Base-by-base conservation (phyloP, 2,329 filamentous ascomycete genomes). In the Trichoderma koningiopsis region DNA sequence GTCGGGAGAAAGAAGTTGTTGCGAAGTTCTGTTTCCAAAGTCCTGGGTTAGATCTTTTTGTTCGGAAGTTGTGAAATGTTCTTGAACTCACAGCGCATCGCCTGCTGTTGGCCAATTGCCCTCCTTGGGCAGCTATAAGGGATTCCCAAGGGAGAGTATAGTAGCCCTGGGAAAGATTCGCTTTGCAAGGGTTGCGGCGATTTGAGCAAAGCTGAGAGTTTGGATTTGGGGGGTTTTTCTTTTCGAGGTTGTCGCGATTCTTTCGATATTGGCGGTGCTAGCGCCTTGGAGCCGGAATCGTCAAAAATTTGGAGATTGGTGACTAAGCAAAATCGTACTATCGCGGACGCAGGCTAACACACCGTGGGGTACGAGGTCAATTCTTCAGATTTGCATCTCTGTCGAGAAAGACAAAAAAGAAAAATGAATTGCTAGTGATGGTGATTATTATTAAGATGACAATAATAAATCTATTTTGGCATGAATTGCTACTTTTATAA, bases 221-320 rank as follows among this genome's bases (percentile, higher is more conserved):
- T 29, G 3, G 11, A 47, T 11, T 11, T 3, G 19, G 14, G 60
- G 61, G 40, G 22, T 16, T 35, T 58, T 33, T 24, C 19, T 40
- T 16, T 55, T 40, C 16, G 68, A 66, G 40, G 37, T 62, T 68
- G 33, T 61, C 64, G 64, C 49, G 64, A 58, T 62, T 66, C 37
- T 56, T 49, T 57, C 62, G 53, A 57, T 27, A 57, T 57, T 57
- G 49, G 27, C 31, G 63, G n/a, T 60, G 56, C 29, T 55, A 33
- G 62, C 19, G n/a, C 22, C 56, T 56, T n/a, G 29, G 24, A 22
- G 14, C 8, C 22, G 24, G 57, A 37, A 31, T 29, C 49, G 62
- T 58, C 68, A 66, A 70, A 69, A 70, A 61, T 70, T 70, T 66
- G 62, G 68, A 47, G 31, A 31, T 22, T 27, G 68, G 62, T 66